Percentiles rank a stretch among this genome's conserved stretches.
These are phyloP conservation scores for Myochromella boudieri DNA, from an alignment of 768 basidiomycete species.

Conservation along the genomic window DNA sequence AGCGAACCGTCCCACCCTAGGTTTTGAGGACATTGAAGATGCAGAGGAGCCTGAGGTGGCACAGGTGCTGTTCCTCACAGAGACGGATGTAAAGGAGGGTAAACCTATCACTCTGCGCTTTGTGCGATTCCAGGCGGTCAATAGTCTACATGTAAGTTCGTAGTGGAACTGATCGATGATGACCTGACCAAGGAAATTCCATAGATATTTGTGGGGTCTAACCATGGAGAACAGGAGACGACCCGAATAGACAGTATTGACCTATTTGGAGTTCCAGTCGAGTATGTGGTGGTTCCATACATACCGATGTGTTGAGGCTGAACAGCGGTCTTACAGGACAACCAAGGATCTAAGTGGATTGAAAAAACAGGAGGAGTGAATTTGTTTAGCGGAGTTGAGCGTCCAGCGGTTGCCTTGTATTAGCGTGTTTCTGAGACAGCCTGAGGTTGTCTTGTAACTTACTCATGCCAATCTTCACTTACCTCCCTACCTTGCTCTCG, in stretches of 20 bases:
- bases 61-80: constrained; percentile 55
- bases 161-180: not conserved
- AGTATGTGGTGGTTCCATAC: constrained; percentile 39
- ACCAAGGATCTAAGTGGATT: constrained; percentile 34
- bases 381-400: not conserved
- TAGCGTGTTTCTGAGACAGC: not conserved
- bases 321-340: constrained; percentile 23
- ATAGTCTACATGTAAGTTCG: constrained; percentile 58
- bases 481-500: constrained; percentile 27
- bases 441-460: not conserved
- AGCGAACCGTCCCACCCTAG: constrained; percentile 57
- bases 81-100: constrained; percentile 47
- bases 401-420: constrained; percentile 1
- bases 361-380: constrained; percentile 26
- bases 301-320: not conserved
- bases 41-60: constrained; percentile 47
- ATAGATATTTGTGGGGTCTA: constrained; percentile 69
- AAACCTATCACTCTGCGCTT: constrained; percentile 53
- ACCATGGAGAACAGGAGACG: constrained; percentile 61
- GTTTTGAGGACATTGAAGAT: constrained; percentile 66
- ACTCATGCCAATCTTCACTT: constrained; percentile 20
- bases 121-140: constrained; percentile 72
- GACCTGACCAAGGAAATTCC: not conserved
- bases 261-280: constrained; percentile 56
- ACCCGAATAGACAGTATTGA: constrained; percentile 71